phyloP scores from a whole-genome alignment of 2,329 filamentous ascomycete species.

The Arthroderma sp. region DNA sequence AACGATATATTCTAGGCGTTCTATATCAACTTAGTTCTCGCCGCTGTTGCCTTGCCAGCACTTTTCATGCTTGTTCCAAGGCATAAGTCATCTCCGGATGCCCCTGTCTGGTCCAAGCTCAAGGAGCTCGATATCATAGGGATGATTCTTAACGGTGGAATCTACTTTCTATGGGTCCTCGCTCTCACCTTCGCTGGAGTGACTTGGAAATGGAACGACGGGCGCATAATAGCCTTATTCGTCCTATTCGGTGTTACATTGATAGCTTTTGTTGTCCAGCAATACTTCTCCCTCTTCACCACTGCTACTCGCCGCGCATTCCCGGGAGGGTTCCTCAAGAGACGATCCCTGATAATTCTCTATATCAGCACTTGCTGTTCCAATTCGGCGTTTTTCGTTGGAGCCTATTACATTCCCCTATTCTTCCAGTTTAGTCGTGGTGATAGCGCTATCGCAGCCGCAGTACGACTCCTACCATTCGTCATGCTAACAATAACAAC shows the following conservation, averaged over 20 bases:
- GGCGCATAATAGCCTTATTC: slow-evolving; percentile 38
- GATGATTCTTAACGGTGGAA: slow-evolving; percentile 31
- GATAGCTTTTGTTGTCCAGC: slow-evolving; percentile 37
- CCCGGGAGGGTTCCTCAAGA: slow-evolving; percentile 37
- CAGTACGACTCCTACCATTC: slow-evolving; percentile 25
- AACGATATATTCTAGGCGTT: slow-evolving; percentile 19
- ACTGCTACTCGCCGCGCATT: slow-evolving; percentile 36
- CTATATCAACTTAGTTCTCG: slow-evolving; percentile 44
- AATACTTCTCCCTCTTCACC: slow-evolving; percentile 34
- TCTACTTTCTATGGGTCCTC: slow-evolving; percentile 33
- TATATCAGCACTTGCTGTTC: slow-evolving; percentile 32
- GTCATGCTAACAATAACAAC: slow-evolving; percentile 19
- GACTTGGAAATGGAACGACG: slow-evolving; percentile 37
- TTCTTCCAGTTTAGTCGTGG: slow-evolving; percentile 43
- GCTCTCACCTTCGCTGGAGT: slow-evolving; percentile 41
- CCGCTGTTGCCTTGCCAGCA: not conserved
- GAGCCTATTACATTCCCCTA: slow-evolving; percentile 44
- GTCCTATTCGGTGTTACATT: slow-evolving; percentile 36
- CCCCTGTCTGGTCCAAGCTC: slow-evolving; percentile 15
- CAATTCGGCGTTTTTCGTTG: slow-evolving; percentile 27
- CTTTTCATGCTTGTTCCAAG: slow-evolving; percentile 5
- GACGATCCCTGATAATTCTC: slow-evolving; percentile 31
- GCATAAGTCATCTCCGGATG: not conserved
- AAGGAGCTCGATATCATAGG: slow-evolving; percentile 36
- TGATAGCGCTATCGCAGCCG: slow-evolving; percentile 24